These are phyloP conservation scores for Lipomyces orientalis DNA, from an alignment of 805 yeast species.

Conservation along the genomic window DNA sequence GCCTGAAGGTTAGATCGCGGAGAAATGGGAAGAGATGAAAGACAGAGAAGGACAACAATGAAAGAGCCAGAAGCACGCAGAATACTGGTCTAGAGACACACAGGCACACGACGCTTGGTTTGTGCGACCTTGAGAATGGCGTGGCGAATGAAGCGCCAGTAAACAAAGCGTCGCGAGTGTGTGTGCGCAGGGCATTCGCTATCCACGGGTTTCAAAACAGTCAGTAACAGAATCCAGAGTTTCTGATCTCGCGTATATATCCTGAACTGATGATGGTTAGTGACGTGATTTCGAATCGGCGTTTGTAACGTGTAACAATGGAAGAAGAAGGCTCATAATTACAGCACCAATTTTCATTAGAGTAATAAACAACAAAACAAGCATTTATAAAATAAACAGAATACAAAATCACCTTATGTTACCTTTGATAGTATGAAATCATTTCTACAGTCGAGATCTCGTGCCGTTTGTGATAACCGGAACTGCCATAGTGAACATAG, in stretches of 20 bases:
- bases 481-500: not conserved
- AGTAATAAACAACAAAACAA: not conserved
- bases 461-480: not conserved
- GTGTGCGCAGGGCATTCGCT: not conserved
- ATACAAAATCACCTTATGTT: not conserved
- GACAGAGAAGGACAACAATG: slow-evolving; percentile 4
- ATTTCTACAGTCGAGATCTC: not conserved
- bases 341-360: not conserved
- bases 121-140: slow-evolving; percentile 8
- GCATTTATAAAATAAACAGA: not conserved
- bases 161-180: not conserved
- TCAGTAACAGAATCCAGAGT: not conserved
- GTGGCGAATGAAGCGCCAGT: not conserved
- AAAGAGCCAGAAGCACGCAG: slow-evolving; percentile 2
- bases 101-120: slow-evolving; percentile 6
- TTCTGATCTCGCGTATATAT: not conserved
- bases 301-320: not conserved
- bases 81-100: not conserved
- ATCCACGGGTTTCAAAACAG: not conserved
- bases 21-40: not conserved
- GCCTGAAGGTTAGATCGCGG: not conserved
- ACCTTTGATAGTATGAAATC: not conserved
- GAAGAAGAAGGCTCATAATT: not conserved
- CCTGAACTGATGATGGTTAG: too few relatives aligned
- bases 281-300: too few relatives aligned